These are phyloP conservation scores for Zymoseptoria passerinii DNA, from an alignment of 2,329 filamentous ascomycete genomes.

Conservation along the genomic window DNA sequence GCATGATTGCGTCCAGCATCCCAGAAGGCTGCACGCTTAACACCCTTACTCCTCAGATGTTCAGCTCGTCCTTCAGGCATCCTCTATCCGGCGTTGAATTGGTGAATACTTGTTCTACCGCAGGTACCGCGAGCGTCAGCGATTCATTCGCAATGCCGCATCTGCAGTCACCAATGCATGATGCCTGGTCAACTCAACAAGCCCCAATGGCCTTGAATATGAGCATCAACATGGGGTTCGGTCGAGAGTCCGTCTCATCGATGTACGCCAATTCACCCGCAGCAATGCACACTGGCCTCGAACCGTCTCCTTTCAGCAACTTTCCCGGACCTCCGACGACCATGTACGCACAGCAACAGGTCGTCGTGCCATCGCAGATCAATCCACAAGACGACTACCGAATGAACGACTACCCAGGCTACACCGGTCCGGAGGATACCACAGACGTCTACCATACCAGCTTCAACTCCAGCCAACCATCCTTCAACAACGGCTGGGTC, in stretches of 20 bases:
- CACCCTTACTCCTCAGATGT: conserved; percentile 7
- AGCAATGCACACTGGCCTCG: conserved; percentile 4
- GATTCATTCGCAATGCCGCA: not conserved
- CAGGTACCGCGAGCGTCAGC: not conserved
- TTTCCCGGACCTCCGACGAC: not conserved
- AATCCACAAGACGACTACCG: conserved; percentile 16
- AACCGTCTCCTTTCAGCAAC: conserved; percentile 9
- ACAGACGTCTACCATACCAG: conserved; percentile 5
- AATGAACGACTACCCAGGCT: conserved; percentile 11
- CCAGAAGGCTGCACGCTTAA: conserved; percentile 5
- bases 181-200: not conserved
- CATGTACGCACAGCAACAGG: conserved; percentile 6
- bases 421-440: conserved; percentile 6
- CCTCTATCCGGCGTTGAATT: not conserved
- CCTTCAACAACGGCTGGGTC: conserved; percentile 8
- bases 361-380: conserved; percentile 22
- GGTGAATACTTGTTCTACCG: not conserved
- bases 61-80: not conserved
- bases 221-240: not conserved
- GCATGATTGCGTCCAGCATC: not conserved
- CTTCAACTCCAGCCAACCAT: conserved; percentile 10
- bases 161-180: not conserved
- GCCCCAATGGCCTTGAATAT: not conserved
- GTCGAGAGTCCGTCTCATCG: conserved; percentile 2
- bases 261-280: conserved; percentile 9